Base-by-base conservation (phyloP, 2,329 filamentous ascomycete species). In the Claviceps digitariae region DNA sequence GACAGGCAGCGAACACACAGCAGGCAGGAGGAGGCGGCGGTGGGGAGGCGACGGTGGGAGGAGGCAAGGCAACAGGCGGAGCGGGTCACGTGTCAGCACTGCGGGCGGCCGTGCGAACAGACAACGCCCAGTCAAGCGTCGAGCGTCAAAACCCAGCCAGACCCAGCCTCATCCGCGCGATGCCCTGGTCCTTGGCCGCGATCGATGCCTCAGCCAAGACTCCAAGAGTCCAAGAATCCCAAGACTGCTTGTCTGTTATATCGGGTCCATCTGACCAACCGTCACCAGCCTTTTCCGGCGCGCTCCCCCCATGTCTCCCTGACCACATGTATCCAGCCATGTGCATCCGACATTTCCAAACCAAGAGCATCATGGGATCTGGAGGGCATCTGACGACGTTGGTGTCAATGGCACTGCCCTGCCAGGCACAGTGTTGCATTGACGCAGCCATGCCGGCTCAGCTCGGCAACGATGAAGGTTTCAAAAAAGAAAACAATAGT, bases 61-160 rank as follows among this genome's bases (percentile, higher is more conserved):
- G 41, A 55, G 47, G 54, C n/a, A 29, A 9, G 27, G 6, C 48
- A 51, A 48, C 48, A 61, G 62, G 58, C 59, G 60, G 60, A 60
- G 52, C n/a, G 50, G 52, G 52, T 64, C 63, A 65, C 63, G 64
- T 65, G 64, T 25, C 36, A 12, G 23, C 9, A 40, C n/a, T n/a
- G n/a, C n/a, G n/a, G n/a, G n/a, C n/a, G 50, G 25, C 21, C 63
- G 64, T 65, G 64, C 36, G 25, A 17, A 23, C 8, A 40, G 20
- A 50, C 21, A 27, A 15, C n/a, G n/a, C n/a, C n/a, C n/a, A 7
- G 13, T 20, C 15, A 9, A 10, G 3, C 10, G 34, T n/a, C n/a
- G n/a, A n/a, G n/a, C n/a, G n/a, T n/a, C 34, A 10, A 10, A 36
- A 12, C 34, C 5, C 34, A 36, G 34, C 34, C 34, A 13, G 5